These are phyloP conservation scores for Cylindrotheca closterium DNA, from an alignment of 108 stramenopile genomes.

Conservation along the genomic window DNA sequence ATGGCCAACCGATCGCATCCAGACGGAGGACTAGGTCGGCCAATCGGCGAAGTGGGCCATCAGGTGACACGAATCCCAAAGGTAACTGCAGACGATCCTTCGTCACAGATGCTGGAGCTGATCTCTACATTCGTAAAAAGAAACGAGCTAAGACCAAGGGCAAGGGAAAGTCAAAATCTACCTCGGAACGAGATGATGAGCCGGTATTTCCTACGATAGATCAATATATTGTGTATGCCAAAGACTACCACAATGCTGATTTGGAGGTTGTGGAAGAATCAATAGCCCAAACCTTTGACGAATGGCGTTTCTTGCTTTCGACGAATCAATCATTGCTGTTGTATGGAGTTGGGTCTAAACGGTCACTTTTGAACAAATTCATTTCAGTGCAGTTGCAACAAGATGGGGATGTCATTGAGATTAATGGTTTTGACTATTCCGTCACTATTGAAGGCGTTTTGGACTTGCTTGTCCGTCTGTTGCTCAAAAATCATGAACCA, in stretches of 20 bases:
- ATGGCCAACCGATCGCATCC: too few species aligned
- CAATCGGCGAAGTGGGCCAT: background rate
- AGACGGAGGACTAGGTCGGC: background rate
- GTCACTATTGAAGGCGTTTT: conserved; percentile 48
- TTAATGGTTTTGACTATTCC: conserved; percentile 38
- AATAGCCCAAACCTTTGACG: conserved; percentile 18
- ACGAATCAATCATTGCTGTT: conserved; percentile 74
- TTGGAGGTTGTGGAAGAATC: conserved; percentile 11
- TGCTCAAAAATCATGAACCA: conserved; percentile 40
- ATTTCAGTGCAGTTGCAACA: conserved; percentile 24
- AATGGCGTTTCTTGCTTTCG: conserved; percentile 65
- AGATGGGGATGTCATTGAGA: conserved; percentile 38
- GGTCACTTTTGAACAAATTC: conserved; percentile 52
- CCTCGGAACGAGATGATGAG: background rate
- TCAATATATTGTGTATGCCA: conserved; percentile 6
- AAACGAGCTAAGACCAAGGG: background rate
- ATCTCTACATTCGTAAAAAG: conserved; percentile 24
- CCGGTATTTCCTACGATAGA: conserved; percentile 11
- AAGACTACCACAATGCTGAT: background rate
- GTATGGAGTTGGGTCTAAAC: conserved; percentile 76
- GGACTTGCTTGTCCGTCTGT: conserved; percentile 44
- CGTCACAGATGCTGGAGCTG: conserved; percentile 26
- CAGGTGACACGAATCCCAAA: background rate
- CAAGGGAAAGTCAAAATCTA: background rate
- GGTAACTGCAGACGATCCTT: background rate